phyloP scores from a whole-genome alignment of 1,284 basidiomycete species.

The Cryptococcus floricola region DNA sequence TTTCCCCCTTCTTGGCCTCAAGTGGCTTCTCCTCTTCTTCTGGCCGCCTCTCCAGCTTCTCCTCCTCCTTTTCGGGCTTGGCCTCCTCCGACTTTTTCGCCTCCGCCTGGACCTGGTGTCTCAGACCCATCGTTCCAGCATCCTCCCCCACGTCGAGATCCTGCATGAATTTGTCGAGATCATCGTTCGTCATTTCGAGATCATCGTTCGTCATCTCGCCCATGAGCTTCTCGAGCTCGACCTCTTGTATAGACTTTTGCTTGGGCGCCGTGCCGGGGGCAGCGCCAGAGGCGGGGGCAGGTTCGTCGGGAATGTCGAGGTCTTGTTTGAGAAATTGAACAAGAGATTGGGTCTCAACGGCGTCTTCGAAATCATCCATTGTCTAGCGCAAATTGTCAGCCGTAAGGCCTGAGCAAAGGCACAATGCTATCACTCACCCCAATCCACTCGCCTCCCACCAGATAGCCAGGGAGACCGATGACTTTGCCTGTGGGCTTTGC shows the following conservation, averaged over 20 bases:
- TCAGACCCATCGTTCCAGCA: neutral
- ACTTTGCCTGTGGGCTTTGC: constrained; percentile 41
- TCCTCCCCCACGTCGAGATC: constrained; percentile 28
- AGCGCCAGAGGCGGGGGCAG: neutral
- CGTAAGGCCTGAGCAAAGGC: neutral
- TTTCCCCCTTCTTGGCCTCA: neutral
- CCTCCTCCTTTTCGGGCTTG: neutral
- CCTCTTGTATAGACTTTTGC: constrained; percentile 34
- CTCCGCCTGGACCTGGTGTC: neutral
- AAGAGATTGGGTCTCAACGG: constrained; percentile 39
- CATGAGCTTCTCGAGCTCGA: constrained; percentile 45
- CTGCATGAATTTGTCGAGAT: constrained; percentile 39
- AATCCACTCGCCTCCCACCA: constrained; percentile 47
- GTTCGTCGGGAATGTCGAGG: constrained; percentile 17
- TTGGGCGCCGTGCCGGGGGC: constrained; percentile 6
- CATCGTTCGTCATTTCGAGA: constrained; percentile 41
- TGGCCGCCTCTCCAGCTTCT: constrained; percentile 4
- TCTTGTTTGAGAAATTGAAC: constrained; percentile 42
- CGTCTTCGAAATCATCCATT: constrained; percentile 48
- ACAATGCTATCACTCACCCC: constrained; percentile 33
- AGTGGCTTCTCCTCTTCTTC: constrained; percentile 7
- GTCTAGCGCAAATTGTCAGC: constrained; percentile 20
- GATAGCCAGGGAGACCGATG: constrained; percentile 44
- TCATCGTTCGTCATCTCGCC: constrained; percentile 42
- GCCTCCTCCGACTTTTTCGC: constrained; percentile 8